Evolutionary conservation across 352 stramenopile genomes (phyloP).

Genomic region (Plasmopara viticola): DNA sequence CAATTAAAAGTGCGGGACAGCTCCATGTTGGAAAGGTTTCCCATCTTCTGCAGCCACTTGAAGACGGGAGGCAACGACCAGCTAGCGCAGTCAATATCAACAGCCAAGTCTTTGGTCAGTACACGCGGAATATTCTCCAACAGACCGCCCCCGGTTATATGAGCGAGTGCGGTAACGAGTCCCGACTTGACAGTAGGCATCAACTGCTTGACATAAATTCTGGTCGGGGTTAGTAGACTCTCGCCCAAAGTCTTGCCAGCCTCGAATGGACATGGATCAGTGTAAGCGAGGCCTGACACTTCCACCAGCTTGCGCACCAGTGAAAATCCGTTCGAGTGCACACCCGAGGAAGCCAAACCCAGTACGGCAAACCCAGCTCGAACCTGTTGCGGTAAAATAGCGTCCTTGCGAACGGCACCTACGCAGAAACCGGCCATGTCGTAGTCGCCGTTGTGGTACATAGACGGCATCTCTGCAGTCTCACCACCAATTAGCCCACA

Average conservation of each 20-base stretch:
- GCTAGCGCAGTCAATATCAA: slow-evolving; percentile 87
- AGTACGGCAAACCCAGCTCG: slow-evolving; percentile 90
- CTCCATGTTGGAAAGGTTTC: slow-evolving; percentile 91
- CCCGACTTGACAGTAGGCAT: slow-evolving; percentile 72
- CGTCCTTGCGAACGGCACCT: slow-evolving; percentile 89
- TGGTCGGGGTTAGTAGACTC: slow-evolving; percentile 93
- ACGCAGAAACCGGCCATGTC: slow-evolving; percentile 98
- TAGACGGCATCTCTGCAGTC: slow-evolving; percentile 98
- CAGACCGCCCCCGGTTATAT: slow-evolving; percentile 98
- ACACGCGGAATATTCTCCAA: slow-evolving; percentile 98
- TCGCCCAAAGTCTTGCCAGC: slow-evolving; percentile 87
- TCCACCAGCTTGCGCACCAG: slow-evolving; percentile 96
- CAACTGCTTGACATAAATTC: slow-evolving; percentile 95
- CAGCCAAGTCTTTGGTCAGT: slow-evolving; percentile 87
- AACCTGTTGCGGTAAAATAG: slow-evolving; percentile 85
- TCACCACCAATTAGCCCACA: slow-evolving; percentile 96
- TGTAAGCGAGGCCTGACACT: slow-evolving; percentile 80
- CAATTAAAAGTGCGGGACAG: slow-evolving; percentile 98
- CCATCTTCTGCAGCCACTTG: slow-evolving; percentile 94
- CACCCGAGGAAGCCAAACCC: slow-evolving; percentile 92
- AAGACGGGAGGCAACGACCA: slow-evolving; percentile 95
- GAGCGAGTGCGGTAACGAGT: slow-evolving; percentile 90
- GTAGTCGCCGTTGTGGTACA: slow-evolving; percentile 98
- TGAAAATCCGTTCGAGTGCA: slow-evolving; percentile 99
- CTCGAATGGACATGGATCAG: slow-evolving; percentile 70